These are phyloP conservation scores for Entomortierella beljakovae DNA, from an alignment of 192 early-diverging fungal species.

Conservation along the genomic window DNA sequence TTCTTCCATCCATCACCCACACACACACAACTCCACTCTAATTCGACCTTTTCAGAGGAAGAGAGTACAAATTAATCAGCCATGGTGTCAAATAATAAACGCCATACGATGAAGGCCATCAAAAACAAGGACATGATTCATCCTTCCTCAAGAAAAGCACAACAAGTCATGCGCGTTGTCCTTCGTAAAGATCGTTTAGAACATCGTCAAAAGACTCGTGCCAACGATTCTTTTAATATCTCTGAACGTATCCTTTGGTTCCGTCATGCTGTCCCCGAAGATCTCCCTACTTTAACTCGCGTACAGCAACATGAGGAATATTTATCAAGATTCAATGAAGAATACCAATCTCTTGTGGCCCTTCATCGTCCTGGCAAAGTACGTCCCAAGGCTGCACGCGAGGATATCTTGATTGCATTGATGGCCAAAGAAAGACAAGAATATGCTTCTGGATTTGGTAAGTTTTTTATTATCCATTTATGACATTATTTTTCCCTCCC, in stretches of 20 bases:
- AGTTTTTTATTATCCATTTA: not conserved
- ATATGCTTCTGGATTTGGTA: conserved; percentile 67
- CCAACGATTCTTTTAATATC: conserved; percentile 29
- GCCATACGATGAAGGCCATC: conserved; percentile 67
- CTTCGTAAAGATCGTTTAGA: conserved; percentile 63
- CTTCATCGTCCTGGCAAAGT: conserved; percentile 53
- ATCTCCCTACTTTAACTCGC: conserved; percentile 20
- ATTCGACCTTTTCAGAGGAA: no score
- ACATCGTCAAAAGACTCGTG: conserved; percentile 49
- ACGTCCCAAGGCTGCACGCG: conserved; percentile 59
- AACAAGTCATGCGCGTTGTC: conserved; percentile 60
- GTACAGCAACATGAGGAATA: conserved; percentile 54
- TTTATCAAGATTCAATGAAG: conserved; percentile 60
- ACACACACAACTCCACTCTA: no score
- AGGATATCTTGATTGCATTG: conserved; percentile 56
- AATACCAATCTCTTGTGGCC: conserved; percentile 55
- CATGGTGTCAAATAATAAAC: conserved; percentile 65
- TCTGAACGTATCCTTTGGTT: conserved; percentile 68
- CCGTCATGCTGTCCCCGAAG: conserved; percentile 63
- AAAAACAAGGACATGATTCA: conserved; percentile 67
- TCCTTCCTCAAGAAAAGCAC: conserved; percentile 68
- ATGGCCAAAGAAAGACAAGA: conserved; percentile 61
- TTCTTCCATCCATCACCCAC: no score
- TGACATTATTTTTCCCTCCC: not conserved
- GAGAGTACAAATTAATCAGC: no score